Base-by-base conservation (phyloP, 768 basidiomycete genomes). In the Clavaria fumosa region DNA sequence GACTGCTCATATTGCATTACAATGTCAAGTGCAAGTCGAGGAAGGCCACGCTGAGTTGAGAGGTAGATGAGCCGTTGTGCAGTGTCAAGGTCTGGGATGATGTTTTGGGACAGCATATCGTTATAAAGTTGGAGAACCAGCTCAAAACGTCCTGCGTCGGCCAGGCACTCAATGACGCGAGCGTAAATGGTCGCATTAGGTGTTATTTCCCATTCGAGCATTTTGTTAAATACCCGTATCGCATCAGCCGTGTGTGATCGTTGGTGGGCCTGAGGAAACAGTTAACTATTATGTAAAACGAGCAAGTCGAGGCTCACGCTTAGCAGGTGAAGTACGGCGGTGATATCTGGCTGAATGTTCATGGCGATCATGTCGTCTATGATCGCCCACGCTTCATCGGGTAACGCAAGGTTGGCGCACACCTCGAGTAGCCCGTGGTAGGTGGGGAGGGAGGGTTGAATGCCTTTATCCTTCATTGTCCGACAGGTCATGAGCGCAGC, bases 21-120 rank as follows among this genome's bases (percentile, higher is more conserved):
- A 10, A 90, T 50, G 37, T 88, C 84, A 33, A 85, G 53, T 2
- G 84, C 84, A 18, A 90, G 63, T 35, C 72, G 66, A 1, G 82
- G 66, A 40, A 67, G 59, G 15, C 71, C 70, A 34, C 60, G 53
- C 0, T 64, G 50, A 4, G 78, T 69, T 3, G 75, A 72, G 19
- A 73, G 50, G 6, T 51, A 48, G 34, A 86, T 63, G 31, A 83
- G 53, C 7, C 52, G 57, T 42, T 75, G 67, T 0, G 66, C 64
- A 3, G 70, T 63, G 6, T 54, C 50, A 9, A 74, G 51, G 14
- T 63, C 62, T 0, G 76, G 73, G 1, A 64, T 53, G 2, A 85
- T 47, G 1, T 66, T 66, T 9, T 57, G 58, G 9, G 37, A 41
- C 35, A 66, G 64, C 73, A 84, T 75, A 32, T 69, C 58, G n/a